Conservation (phyloP, 1,284 basidiomycete genomes). For the Marasmius tenuissimus region DNA sequence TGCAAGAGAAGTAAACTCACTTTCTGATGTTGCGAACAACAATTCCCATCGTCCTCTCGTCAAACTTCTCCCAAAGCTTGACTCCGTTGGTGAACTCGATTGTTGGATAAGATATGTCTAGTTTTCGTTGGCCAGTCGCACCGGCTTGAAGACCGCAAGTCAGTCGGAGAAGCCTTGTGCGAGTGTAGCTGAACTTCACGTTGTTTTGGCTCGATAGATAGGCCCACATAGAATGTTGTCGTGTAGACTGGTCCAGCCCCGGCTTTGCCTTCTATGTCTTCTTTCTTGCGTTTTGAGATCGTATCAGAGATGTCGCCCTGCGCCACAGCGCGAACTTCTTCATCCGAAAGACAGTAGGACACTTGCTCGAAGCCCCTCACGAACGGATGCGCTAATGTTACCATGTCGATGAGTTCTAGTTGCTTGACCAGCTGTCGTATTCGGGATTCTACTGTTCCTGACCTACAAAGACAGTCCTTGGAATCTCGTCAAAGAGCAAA, state of each 20-base stretch:
- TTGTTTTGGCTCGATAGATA: conserved; percentile 90
- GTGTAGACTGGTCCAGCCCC: conserved; percentile 82
- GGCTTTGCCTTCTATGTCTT: conserved; percentile 80
- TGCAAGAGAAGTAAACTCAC: conserved; percentile 39
- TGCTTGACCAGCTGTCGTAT: conserved; percentile 97
- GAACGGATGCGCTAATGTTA: conserved; percentile 93
- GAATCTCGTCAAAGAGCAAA: conserved; percentile 2
- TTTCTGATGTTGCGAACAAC: conserved; percentile 92
- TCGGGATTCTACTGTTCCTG: conserved; percentile 96
- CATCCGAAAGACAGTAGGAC: conserved; percentile 80
- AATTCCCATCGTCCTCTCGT: conserved; percentile 92
- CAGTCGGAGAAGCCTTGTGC: conserved; percentile 8
- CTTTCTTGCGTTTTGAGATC: conserved; percentile 72
- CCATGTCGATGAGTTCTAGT: conserved; percentile 91
- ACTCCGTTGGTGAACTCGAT: conserved; percentile 95
- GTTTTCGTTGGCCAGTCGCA: conserved; percentile 68
- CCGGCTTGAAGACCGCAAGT: conserved; percentile 48
- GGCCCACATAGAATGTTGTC: conserved; percentile 96
- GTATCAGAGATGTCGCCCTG: conserved; percentile 82
- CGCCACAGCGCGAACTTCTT: conserved; percentile 88
- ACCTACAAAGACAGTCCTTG: conserved; percentile 45
- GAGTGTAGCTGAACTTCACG: conserved; percentile 50
- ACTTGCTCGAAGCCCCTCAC: conserved; percentile 92
- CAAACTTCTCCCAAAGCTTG: conserved; percentile 95
- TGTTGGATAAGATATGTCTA: conserved; percentile 97